A percentile compares a stretch with the other conserved stretches of the same genome.
Conservation (phyloP, 129 eudicot species). For the Glebionis coronaria region DNA sequence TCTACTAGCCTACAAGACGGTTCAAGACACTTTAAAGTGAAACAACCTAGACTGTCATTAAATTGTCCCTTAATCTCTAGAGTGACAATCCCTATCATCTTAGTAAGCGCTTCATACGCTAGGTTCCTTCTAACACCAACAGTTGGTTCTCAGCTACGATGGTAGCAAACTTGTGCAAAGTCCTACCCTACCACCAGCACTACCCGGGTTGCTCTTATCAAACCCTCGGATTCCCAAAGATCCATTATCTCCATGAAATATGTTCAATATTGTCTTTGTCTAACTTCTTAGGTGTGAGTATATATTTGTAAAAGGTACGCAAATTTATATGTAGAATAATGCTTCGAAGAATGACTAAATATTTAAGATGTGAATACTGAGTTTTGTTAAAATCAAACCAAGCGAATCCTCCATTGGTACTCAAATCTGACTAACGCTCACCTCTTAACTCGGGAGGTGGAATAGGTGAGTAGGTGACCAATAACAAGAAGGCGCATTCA, state of each 20-base stretch:
- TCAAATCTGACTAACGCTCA: slow-evolving; percentile 71
- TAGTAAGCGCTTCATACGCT: slow-evolving; percentile 49
- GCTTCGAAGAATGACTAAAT: not conserved
- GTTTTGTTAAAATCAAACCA: slow-evolving; percentile 62
- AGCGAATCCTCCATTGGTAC: slow-evolving; percentile 92
- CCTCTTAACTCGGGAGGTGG: slow-evolving; percentile 95
- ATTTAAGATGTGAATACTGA: not conserved
- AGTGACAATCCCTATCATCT: slow-evolving; percentile 76
- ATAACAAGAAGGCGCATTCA: slow-evolving; percentile 82
- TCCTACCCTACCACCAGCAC: slow-evolving; percentile 27
- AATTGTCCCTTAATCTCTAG: slow-evolving; percentile 71
- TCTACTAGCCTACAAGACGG: no score
- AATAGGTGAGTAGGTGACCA: slow-evolving; percentile 99
- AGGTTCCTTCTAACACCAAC: slow-evolving; percentile 39
- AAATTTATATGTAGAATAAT: not conserved
- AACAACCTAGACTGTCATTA: slow-evolving; percentile 35
- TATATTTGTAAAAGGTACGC: no score
- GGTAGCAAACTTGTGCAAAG: slow-evolving; percentile 45
- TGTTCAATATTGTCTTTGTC: slow-evolving; percentile 92
- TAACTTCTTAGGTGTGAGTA: slow-evolving; percentile 67
- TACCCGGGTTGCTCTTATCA: slow-evolving; percentile 23
- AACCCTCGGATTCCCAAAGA: slow-evolving; percentile 44
- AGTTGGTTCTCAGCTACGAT: slow-evolving; percentile 77
- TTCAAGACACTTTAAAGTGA: no score
- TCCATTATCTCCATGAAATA: slow-evolving; percentile 75